Base-by-base conservation (phyloP, 495 filamentous ascomycete species). In the Thozetella sp. region DNA sequence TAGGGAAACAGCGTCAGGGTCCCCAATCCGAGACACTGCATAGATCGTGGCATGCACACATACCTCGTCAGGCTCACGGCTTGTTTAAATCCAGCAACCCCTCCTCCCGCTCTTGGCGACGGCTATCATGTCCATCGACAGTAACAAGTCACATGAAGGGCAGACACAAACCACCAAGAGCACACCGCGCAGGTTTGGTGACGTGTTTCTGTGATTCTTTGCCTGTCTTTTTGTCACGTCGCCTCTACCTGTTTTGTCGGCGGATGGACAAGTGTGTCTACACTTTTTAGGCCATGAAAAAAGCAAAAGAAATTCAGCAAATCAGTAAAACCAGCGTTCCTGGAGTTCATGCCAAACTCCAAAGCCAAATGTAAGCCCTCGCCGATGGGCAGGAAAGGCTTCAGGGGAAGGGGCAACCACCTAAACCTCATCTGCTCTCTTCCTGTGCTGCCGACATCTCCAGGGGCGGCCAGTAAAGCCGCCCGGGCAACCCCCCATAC, bases 291-390 rank as follows among this genome's bases (percentile, higher is more conserved):
- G 45, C 57, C 51, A 51, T 11, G 27, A 13, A 34, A 51, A 17
- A 51, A 15, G 11, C 27, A 45, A 56, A 53, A 56, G 15, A 53
- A 62, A 55, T 50, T 57, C 51, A 54, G 24, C 45, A 58, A 59
- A 25, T 37, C 52, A 51, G 25, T 50, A 55, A 53, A 63, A 57
- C 57, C 60, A 67, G 64, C 40, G 58, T 34, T 55, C 40, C 62
- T 54, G 51, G 40, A 59, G 51, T 65, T 61, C 50, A 66, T 69
- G 64, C 58, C 59, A 56, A 67, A 68, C 55, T 63, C 69, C 62
- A 62, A 56, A 66, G 56, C 56, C 58, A 62, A 58, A 63, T 58
- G 54, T 51, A 58, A 58, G 51, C 25, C 23, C 23, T 55, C 53
- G 3, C 22, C 3, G 22, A 30, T 24, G 22, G 23, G 3, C 11